phyloP scores from a whole-genome alignment of 2,329 filamentous ascomycete genomes.

The Fusarium sp. region DNA sequence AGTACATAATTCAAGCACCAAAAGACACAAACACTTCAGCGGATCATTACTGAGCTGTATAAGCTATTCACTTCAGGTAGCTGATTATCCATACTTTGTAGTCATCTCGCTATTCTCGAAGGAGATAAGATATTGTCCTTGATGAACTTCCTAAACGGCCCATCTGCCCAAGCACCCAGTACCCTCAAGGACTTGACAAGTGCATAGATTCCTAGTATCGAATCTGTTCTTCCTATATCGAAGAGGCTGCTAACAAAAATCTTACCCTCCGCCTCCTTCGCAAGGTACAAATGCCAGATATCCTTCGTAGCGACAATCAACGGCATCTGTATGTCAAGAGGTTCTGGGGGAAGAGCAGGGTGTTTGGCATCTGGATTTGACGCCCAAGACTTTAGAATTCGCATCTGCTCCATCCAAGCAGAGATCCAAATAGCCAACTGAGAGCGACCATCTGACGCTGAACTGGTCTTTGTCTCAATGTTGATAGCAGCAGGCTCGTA shows the following conservation, averaged over 20 bases:
- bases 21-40: no score
- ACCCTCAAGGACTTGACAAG: slow-evolving; percentile 8
- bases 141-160: not conserved
- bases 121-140: no score
- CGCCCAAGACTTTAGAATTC: no score
- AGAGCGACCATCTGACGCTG: not conserved
- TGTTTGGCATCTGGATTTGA: not conserved
- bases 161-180: not conserved
- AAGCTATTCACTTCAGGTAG: no score
- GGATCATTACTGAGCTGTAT: no score
- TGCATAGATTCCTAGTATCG: not conserved
- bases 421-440: not conserved
- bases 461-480: not conserved
- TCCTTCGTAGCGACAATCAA: not conserved
- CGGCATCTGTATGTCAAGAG: not conserved
- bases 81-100: no score
- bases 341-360: not conserved
- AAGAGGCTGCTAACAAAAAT: not conserved
- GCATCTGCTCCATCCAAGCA: slow-evolving; percentile 12
- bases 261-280: not conserved
- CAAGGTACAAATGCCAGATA: not conserved
- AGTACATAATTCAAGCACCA: no score
- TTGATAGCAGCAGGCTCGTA: not conserved
- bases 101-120: no score
- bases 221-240: not conserved